Percentiles rank a stretch among this genome's conserved stretches.
These are phyloP conservation scores for Rhypophila decipiens DNA, from an alignment of 495 filamentous ascomycete genomes.

Conservation along the genomic window DNA sequence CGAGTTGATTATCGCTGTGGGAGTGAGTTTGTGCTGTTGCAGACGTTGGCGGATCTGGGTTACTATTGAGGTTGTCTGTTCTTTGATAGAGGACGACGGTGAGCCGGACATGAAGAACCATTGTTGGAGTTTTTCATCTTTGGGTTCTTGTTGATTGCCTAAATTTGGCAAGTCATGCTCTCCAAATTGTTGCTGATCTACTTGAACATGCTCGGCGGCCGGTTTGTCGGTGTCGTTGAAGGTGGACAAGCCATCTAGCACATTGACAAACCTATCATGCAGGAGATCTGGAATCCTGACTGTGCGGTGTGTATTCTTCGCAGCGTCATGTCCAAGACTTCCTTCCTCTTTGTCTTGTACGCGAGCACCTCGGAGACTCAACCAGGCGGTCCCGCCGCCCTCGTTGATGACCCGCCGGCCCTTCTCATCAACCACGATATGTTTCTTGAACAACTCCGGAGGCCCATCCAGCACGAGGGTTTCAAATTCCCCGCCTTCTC, in stretches of 20 bases:
- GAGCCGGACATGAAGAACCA: constrained; percentile 11
- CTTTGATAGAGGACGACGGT: constrained; percentile 19
- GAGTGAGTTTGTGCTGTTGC: constrained; percentile 16
- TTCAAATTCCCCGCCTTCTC: constrained; percentile 96
- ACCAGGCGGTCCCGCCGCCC: constrained; percentile 65
- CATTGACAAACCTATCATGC: constrained; percentile 37
- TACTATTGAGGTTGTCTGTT: constrained; percentile 28
- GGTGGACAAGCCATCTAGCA: constrained; percentile 11
- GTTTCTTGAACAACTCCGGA: constrained; percentile 57
- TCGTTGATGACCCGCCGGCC: constrained; percentile 50
- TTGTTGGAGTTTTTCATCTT: constrained; percentile 11
- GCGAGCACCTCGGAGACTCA: constrained; percentile 52
- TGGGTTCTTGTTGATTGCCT: background rate
- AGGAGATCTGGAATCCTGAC: constrained; percentile 43
- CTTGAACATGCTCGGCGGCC: background rate
- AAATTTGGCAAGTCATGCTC: background rate
- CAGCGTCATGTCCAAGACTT: background rate
- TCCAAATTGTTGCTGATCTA: too few species aligned
- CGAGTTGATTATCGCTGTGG: constrained; percentile 61
- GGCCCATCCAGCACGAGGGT: constrained; percentile 84
- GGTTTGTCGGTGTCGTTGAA: background rate
- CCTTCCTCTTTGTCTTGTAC: constrained; percentile 43
- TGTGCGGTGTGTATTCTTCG: constrained; percentile 7
- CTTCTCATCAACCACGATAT: constrained; percentile 56
- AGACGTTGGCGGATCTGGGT: constrained; percentile 28